A percentile compares a stretch with the other conserved stretches of the same genome.
Evolutionary conservation across 352 stramenopile genomes (phyloP).

Genomic region (Pythium biforme): DNA sequence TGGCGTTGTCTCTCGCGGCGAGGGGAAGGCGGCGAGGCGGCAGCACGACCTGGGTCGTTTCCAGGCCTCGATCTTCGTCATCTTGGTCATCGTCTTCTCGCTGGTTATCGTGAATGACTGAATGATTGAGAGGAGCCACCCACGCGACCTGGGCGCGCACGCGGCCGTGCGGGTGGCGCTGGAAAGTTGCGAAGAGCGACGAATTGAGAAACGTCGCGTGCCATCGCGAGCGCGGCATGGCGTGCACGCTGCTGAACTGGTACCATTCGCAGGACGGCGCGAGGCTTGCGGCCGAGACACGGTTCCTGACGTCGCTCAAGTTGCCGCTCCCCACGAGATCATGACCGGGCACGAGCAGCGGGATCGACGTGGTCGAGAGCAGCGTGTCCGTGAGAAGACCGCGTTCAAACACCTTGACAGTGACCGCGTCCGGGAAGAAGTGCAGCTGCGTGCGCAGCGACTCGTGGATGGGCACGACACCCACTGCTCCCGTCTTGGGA

Average conservation of each 20-base stretch:
- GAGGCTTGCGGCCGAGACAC: conserved; percentile 42
- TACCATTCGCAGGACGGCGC: conserved; percentile 66
- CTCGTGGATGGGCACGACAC: conserved; percentile 49
- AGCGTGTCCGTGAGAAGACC: conserved; percentile 35
- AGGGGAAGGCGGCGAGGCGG: conserved; percentile 11
- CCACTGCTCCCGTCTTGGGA: not conserved
- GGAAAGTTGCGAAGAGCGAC: conserved; percentile 37
- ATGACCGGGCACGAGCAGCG: conserved; percentile 51
- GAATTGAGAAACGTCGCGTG: conserved; percentile 61
- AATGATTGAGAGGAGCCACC: conserved; percentile 29
- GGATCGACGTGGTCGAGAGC: conserved; percentile 49
- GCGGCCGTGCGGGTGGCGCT: conserved; percentile 46
- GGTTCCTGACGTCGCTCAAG: not conserved
- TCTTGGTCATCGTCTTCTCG: not conserved
- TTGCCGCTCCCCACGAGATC: conserved; percentile 7
- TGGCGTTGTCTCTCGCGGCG: conserved; percentile 11
- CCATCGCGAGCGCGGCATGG: conserved; percentile 46
- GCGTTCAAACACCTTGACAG: conserved; percentile 48
- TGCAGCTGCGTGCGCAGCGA: conserved; percentile 43
- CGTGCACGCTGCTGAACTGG: conserved; percentile 56
- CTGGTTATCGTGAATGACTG: not conserved
- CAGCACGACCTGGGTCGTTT: conserved; percentile 11
- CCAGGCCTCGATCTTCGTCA: not conserved
- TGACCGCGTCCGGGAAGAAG: conserved; percentile 50
- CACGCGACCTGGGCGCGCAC: conserved; percentile 45